Base-by-base conservation (phyloP, 2,329 filamentous ascomycete species). In the Scortechinia acanthostroma region DNA sequence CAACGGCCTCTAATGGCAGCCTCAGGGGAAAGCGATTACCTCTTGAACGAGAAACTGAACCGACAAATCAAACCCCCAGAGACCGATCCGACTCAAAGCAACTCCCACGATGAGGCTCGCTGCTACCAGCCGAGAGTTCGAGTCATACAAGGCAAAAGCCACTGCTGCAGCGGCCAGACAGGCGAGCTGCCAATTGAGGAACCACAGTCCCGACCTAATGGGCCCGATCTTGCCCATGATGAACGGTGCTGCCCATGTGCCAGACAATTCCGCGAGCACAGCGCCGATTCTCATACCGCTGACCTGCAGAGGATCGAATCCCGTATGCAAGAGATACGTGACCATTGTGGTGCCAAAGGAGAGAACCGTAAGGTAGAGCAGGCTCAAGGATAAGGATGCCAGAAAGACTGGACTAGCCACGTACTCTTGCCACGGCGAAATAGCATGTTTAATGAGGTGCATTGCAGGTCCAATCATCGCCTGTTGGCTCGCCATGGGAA, bases 181-280 rank as follows among this genome's bases (percentile, higher is more conserved):
- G 2, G 66, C 46, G n/a, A 83, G 65, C 55, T 89, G 83, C 76
- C 80, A 86, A 46, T 74, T 80, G 6, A 83, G 56, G 49, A 78
- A 80, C 86, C 86, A 90, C 2, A 89, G 68, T 0, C 85, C 86
- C 0, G 75, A 71, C n/a, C 86, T 67, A 4, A 87, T 66, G 1
- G 72, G 63, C 0, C 80, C 78, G 30, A 83, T 72, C 30, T 59
- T 62, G 2, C 52, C 52, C 68, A 80, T 80, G 14, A 83, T 55
- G 45, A 64, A 61, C 0, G 81, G 81, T 0, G 73, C 77, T 0
- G 73, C 55, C 69, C 76, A 82, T 0, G 82, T 86, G 0, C 81
- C 79, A 4, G 65, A 64, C 2, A 86, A 60, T 55, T 86, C 82
- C 43, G 79, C 70, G 2, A 69, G 46, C 1, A 75, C 73, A 22